Base-by-base conservation (phyloP, 495 filamentous ascomycete genomes). In the Tetracladium setigerum region DNA sequence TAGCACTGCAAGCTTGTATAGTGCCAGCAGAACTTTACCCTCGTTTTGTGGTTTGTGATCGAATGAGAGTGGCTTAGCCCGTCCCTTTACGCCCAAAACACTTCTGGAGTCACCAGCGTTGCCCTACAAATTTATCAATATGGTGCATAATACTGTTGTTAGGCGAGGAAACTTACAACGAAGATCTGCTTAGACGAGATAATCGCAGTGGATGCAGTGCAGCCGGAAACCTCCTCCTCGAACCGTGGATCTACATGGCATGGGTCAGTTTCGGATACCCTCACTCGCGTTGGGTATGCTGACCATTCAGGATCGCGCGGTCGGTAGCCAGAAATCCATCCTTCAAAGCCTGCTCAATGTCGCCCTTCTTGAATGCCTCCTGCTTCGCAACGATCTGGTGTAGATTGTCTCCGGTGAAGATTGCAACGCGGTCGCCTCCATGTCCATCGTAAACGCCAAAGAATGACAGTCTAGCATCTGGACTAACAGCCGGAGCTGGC, bases 21-120 rank as follows among this genome's bases (percentile, higher is more conserved):
- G 32, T 13, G 38, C 41, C 11, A 24, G 18, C 33, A 30, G 7
- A 52, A 40, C 42, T 67, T 42, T 56, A 95, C 92, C 88, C 77
- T 97, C 92, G 54, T 97, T 97, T 64, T 95, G 89, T 12, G 92
- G 92, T 69, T 98, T 98, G 72, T 98, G 92, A 62, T 98, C 92
- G 64, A 90, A 94, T 6, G 92, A 98, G 42, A 98, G 73, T 12
- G 94, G 92, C 67, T 97, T 97, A 47, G 92, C 92, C 56, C 91
- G 78, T 56, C 92, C 92, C 69, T 96, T 97, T 48, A 97, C 84
- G 45, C 94, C 92, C 50, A 98, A 64, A 4, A 98, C 92, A 50
- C 83, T 86, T 67, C 92, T 78, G 35, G 92, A 98, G 67, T 98
- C 92, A 57, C 92, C 92, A 49, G 92, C 87, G 64, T 98, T 98